Percentiles rank a stretch among this genome's conserved stretches.
Evolutionary conservation across 257 asterid genomes (phyloP).

Genomic region (Agastache rugosa): DNA sequence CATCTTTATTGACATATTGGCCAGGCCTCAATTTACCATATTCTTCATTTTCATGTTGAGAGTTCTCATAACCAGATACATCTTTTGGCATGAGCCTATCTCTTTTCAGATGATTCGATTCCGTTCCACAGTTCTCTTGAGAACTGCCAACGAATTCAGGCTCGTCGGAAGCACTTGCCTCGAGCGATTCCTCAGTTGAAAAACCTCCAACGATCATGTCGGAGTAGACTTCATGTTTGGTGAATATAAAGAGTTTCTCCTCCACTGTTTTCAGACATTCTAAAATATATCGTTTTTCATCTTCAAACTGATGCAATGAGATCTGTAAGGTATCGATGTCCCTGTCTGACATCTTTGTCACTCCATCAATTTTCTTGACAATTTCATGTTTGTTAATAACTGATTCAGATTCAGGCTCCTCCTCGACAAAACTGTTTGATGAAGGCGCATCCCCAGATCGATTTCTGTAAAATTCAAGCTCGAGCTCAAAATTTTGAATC

Average conservation of each 20-base stretch:
- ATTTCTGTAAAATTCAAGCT: constrained; percentile 56
- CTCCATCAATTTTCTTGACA: constrained; percentile 31
- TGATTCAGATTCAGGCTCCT: constrained; percentile 36
- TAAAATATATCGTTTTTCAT: constrained; percentile 50
- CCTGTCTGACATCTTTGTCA: constrained; percentile 27
- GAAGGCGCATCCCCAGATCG: constrained; percentile 43
- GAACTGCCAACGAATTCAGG: constrained; percentile 12
- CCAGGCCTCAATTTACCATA: constrained; percentile 26
- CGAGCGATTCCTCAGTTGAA: constrained; percentile 38
- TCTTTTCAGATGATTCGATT: constrained; percentile 24
- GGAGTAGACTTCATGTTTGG: constrained; percentile 34
- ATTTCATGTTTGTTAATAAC: constrained; percentile 17
- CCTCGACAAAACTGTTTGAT: constrained; percentile 31
- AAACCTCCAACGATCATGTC: constrained; percentile 28
- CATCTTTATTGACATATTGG: constrained; percentile 27
- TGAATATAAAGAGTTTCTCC: constrained; percentile 44
- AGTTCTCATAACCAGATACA: constrained; percentile 23
- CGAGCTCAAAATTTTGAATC: constrained; percentile 54
- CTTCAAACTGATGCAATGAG: constrained; percentile 42
- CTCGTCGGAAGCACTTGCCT: constrained; percentile 29
- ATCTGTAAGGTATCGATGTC: constrained; percentile 18
- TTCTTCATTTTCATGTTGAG: constrained; percentile 31
- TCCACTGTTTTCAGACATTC: constrained; percentile 50
- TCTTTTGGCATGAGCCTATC: constrained; percentile 25
- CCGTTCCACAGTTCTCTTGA: constrained; percentile 39